Conservation (phyloP, 192 early-diverging fungal genomes). For the Haplosporangium gracile region DNA sequence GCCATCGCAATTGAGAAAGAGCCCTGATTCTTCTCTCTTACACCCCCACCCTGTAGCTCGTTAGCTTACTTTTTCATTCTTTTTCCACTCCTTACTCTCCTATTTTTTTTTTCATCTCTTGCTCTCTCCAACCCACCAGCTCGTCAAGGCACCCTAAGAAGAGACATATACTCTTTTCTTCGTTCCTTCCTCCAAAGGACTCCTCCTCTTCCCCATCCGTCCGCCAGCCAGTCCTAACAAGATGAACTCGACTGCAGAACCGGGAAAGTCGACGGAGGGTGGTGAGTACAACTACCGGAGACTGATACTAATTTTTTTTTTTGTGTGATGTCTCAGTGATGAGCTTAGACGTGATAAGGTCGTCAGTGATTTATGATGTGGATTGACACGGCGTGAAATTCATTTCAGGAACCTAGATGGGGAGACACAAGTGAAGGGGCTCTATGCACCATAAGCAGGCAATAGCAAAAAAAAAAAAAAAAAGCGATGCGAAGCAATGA, state of each 20-base stretch:
- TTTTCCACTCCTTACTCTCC: too few species aligned
- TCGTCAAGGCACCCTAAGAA: neutral
- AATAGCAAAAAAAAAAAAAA: too few species aligned
- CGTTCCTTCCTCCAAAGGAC: too few species aligned
- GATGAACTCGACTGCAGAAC: neutral
- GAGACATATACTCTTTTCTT: neutral
- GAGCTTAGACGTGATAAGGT: neutral
- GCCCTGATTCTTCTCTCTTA: neutral
- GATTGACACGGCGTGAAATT: too few species aligned
- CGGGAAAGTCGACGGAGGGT: neutral
- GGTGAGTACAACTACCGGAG: neutral
- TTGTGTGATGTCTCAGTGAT: neutral
- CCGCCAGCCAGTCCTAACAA: neutral
- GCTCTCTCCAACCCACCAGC: neutral
- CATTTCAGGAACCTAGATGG: too few species aligned
- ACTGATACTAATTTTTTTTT: neutral
- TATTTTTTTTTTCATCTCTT: too few species aligned
- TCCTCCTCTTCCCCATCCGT: neutral
- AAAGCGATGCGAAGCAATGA: neutral
- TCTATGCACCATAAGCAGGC: too few species aligned
- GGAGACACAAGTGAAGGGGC: too few species aligned
- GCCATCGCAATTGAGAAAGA: neutral
- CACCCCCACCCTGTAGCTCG: neutral
- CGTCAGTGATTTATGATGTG: too few species aligned
- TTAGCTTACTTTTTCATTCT: neutral